Base-by-base conservation (phyloP, 2,329 filamentous ascomycete genomes). In the Pyrenochaeta sp. region DNA sequence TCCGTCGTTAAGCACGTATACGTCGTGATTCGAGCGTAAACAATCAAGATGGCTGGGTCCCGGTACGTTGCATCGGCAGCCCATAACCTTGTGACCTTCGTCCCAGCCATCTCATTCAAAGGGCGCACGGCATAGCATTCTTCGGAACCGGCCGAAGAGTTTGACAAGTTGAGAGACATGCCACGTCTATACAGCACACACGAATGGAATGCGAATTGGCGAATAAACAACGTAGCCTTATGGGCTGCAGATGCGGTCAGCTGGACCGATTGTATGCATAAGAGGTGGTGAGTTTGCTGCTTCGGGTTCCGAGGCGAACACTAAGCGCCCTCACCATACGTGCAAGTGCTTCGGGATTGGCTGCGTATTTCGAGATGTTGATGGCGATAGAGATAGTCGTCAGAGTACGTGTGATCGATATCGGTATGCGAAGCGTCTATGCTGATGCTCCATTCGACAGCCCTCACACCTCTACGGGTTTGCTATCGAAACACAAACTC, bases 221-320 rank as follows among this genome's bases (percentile, higher is more conserved):
- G 48, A 62, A 58, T 58, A 22, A 37, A 24, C 6, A 25, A 9
- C 5, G 25, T 10, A 40, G 43, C 54, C 37, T 13, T 56, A 40
- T 34, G 44, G 52, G 52, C 45, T 47, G 54, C 61, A 60, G 50
- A 39, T 46, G 46, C 44, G 55, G 58, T 66, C 63, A 64, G 61
- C 60, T 63, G 62, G 47, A 52, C 46, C 8, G 22, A 49, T 22
- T 32, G 37, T 52, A 53, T 61, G 52, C 52, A 45, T 50, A 19
- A 7, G 49, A 55, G 45, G 12, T 52, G 58, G 44, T 56, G 56
- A 25, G 27, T n/a, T 32, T 46, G 25, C 10, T 39, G 4, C 28
- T 32, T 34, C 45, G 45, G 27, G 9, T 10, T 47, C 45, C 45
- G 45, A 47, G 28, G 45, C 13, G n/a, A 19, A 47, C n/a, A 34